Evolutionary conservation across 2,329 filamentous ascomycete species (phyloP), one percentile per base, ranked within the genome.

Genomic region (Exophiala phaeomuriformis): DNA sequence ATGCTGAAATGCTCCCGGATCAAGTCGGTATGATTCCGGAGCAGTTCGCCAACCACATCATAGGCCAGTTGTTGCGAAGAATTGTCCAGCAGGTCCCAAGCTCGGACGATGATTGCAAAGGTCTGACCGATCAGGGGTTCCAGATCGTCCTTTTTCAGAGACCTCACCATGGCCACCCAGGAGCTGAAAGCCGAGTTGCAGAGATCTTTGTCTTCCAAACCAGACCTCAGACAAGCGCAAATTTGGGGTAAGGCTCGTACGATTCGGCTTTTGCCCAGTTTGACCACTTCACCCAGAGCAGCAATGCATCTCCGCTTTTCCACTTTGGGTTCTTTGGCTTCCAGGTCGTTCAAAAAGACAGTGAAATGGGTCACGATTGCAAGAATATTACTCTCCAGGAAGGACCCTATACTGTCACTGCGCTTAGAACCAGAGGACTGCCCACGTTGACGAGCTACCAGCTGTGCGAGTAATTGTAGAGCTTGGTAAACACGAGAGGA

Each of bases 211-310:
- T 86, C 81, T 10, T 85, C 78, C 55, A 97, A 79, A 0, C 90
- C 90, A 27, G 89, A 90, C 58, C 95, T 83, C 8, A 98, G 75
- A 66, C 88, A 96, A n/a, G 91, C 90, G 61, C 89, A 89, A 52
- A 97, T 91, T 83, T 91, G 64, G 27, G 93, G 91, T 39, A 95
- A 76, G 47, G 88, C 93, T 62, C 85, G 83, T 56, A 83, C 84
- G 32, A 90, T 82, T 64, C 87, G 83, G 2, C 77, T 77, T 63
- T 83, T 85, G 42, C 88, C 86, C 46, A 94, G 75, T 50, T 76
- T 81, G 47, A 96, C 85, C 80, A 98, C 87, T 66, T 95, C 88
- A 61, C 89, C 86, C 66, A 98, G 85, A 3, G 88, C 90, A 59
- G 81, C 81, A 5, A 98, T 81, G 62, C 85, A 90, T 54, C 86